Conservation (phyloP, 208 protist species). For the Wallacemonas sp. region DNA sequence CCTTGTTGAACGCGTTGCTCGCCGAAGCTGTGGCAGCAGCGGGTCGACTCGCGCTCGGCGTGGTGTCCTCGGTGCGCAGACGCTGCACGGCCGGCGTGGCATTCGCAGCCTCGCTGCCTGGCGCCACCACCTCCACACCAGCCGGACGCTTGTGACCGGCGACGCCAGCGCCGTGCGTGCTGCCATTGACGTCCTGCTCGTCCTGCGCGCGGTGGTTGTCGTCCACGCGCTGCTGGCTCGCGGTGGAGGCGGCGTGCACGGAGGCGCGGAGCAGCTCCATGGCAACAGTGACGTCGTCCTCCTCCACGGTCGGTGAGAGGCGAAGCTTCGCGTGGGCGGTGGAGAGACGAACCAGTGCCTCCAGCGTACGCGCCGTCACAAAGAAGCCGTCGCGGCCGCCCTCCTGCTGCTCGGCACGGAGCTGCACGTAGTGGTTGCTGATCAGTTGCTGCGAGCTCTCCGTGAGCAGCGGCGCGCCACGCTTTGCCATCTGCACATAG, state of each 20-base stretch:
- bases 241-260: constrained; percentile 80
- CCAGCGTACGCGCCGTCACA: constrained; percentile 96
- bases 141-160: constrained; percentile 27
- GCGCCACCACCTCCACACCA: constrained; percentile 7
- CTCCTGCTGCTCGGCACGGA: constrained; percentile 84
- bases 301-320: constrained; percentile 79
- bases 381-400: constrained; percentile 80
- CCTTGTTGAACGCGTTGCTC: constrained; percentile 9
- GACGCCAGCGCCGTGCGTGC: neutral
- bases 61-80: constrained; percentile 15
- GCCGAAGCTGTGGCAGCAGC: neutral
- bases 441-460: constrained; percentile 88
- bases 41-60: constrained; percentile 8
- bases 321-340: constrained; percentile 95
- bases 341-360: constrained; percentile 97
- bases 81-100: constrained; percentile 15
- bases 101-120: neutral
- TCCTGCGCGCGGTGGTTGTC: constrained; percentile 57
- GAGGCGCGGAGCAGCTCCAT: constrained; percentile 81
- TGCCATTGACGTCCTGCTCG: constrained; percentile 29
- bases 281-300: constrained; percentile 87
- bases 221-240: constrained; percentile 60
- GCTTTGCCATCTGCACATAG: constrained; percentile 95
- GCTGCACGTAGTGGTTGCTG: constrained; percentile 88
- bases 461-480: constrained; percentile 74